phyloP scores from a whole-genome alignment of 257 asterid species.

The Nicotiana obtusifolia region DNA sequence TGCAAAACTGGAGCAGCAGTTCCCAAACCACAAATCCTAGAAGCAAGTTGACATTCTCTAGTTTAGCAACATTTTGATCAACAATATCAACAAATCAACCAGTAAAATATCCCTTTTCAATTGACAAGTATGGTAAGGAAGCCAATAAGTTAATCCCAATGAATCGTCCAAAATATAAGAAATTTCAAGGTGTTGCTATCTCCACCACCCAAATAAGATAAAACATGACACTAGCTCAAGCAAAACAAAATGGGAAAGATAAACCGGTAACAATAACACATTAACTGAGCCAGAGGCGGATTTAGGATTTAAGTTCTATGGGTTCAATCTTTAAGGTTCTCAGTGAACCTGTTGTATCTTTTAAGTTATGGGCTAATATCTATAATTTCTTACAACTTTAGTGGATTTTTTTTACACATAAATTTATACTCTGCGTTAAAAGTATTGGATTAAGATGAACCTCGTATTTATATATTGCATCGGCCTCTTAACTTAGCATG shows the following conservation, averaged over 20 bases:
- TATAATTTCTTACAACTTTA: no score
- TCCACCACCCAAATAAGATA: not conserved
- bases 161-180: not conserved
- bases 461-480: no score
- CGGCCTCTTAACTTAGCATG: not conserved
- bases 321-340: no score
- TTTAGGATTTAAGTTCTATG: no score
- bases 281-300: no score
- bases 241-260: not conserved
- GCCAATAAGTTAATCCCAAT: not conserved
- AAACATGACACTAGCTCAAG: not conserved
- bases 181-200: not conserved
- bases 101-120: not conserved
- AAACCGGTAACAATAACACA: not conserved
- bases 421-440: no score
- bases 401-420: no score
- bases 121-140: not conserved
- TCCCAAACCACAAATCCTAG: not conserved
- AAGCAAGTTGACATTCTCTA: not conserved
- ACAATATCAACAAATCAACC: not conserved
- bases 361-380: no score
- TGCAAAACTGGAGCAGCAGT: not conserved
- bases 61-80: not conserved
- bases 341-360: no score
- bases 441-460: no score